A percentile compares a stretch with the other conserved stretches of the same genome.
phyloP scores from a whole-genome alignment of 305 asterid genomes.

The Monarda citriodora region DNA sequence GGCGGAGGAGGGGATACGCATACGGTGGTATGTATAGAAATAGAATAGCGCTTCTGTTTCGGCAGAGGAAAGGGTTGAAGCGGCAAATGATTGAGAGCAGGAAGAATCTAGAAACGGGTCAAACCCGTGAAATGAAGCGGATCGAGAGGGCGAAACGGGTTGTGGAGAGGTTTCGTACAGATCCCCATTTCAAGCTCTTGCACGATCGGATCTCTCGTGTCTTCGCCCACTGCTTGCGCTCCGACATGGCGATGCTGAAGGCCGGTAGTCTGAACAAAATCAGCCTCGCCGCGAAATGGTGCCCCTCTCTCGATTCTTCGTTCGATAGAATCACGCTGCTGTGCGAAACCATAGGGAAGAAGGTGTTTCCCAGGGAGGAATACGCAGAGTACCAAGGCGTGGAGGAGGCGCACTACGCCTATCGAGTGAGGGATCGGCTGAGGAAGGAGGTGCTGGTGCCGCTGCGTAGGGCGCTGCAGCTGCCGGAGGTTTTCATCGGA shows the following conservation, averaged over 20 bases:
- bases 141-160: conserved; percentile 29
- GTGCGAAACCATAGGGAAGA: conserved; percentile 43
- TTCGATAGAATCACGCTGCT: conserved; percentile 33
- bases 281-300: conserved; percentile 57
- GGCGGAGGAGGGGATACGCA: too few species aligned
- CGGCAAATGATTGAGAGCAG: too few species aligned
- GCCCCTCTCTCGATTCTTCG: conserved; percentile 46
- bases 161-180: conserved; percentile 37
- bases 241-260: conserved; percentile 35
- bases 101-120: too few species aligned
- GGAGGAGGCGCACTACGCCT: conserved; percentile 42
- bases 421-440: conserved; percentile 49
- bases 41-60: too few species aligned
- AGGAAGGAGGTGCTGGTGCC: conserved; percentile 50
- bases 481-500: conserved; percentile 22
- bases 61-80: too few species aligned
- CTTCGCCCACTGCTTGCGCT: conserved; percentile 32
- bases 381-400: conserved; percentile 32
- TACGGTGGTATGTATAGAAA: too few species aligned
- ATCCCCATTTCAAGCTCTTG: conserved; percentile 39
- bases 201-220: conserved; percentile 37
- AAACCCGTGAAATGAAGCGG: too few species aligned
- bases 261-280: conserved; percentile 24
- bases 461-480: conserved; percentile 20
- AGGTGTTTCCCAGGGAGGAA: conserved; percentile 40